phyloP scores from a whole-genome alignment of 208 protist species.

The Baffinella frigidus region DNA sequence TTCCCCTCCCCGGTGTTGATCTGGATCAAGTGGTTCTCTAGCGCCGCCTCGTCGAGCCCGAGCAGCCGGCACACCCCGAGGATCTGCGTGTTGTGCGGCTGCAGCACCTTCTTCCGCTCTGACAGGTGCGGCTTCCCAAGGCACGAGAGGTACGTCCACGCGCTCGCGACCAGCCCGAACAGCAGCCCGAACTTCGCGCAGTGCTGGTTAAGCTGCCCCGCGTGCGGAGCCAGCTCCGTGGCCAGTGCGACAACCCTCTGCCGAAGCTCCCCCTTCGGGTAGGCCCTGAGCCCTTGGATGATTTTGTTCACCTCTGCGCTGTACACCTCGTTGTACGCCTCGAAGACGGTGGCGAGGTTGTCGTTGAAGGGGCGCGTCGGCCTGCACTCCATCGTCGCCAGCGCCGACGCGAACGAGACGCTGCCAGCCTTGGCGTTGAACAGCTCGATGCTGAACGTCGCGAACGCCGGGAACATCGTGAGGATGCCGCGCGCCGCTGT shows the following conservation, averaged over 20 bases:
- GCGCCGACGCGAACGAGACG: not conserved
- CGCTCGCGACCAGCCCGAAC: not conserved
- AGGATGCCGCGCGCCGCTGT: not conserved
- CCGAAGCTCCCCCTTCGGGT: not conserved
- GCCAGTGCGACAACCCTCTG: not conserved
- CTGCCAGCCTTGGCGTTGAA: slow-evolving; percentile 29
- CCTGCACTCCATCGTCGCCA: not conserved
- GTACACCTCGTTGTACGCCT: not conserved
- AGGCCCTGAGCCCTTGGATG: not conserved
- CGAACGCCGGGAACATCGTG: not conserved
- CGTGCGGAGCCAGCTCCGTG: not conserved
- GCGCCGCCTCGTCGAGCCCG: not conserved
- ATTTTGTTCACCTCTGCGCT: not conserved
- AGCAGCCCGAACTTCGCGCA: not conserved
- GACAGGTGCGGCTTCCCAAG: not conserved
- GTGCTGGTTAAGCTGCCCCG: not conserved
- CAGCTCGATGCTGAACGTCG: not conserved
- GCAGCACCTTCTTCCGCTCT: not conserved
- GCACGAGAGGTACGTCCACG: slow-evolving; percentile 35
- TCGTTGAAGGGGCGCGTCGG: not conserved
- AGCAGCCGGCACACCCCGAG: slow-evolving; percentile 39
- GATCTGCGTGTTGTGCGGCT: slow-evolving; percentile 56
- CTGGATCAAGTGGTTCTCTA: slow-evolving; percentile 49
- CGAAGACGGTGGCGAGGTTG: not conserved
- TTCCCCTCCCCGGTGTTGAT: slow-evolving; percentile 54